These are phyloP conservation scores for Pholiota molesta DNA, from an alignment of 768 basidiomycete genomes.

Conservation along the genomic window DNA sequence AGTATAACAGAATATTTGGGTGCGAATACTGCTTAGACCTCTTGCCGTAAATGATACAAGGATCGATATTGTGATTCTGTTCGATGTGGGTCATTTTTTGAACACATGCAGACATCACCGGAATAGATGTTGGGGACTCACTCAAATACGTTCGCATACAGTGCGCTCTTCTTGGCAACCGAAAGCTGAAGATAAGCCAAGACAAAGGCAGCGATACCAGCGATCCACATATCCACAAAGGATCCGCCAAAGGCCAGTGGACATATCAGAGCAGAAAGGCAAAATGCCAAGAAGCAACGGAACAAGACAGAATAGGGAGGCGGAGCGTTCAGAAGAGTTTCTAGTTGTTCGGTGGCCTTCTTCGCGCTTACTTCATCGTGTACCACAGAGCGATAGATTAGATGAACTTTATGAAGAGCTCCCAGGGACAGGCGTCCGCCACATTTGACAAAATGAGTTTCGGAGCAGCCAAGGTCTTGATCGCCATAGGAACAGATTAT, in stretches of 20 bases:
- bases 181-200: slow-evolving; percentile 72
- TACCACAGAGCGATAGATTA: slow-evolving; percentile 84
- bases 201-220: slow-evolving; percentile 68
- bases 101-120: background rate
- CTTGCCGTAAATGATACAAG: slow-evolving; percentile 81
- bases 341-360: slow-evolving; percentile 66
- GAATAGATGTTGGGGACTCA: slow-evolving; percentile 39
- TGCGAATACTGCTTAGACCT: slow-evolving; percentile 77
- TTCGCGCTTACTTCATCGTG: slow-evolving; percentile 92
- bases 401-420: slow-evolving; percentile 81
- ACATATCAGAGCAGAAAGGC: slow-evolving; percentile 76
- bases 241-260: slow-evolving; percentile 86
- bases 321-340: slow-evolving; percentile 61
- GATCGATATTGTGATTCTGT: slow-evolving; percentile 81
- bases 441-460: slow-evolving; percentile 88
- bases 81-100: background rate
- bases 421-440: slow-evolving; percentile 80
- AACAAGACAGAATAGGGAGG: slow-evolving; percentile 65
- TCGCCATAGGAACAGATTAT: slow-evolving; percentile 91
- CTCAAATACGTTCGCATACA: slow-evolving; percentile 95
- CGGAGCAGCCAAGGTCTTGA: slow-evolving; percentile 84
- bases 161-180: slow-evolving; percentile 72
- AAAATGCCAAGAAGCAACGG: slow-evolving; percentile 71
- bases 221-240: slow-evolving; percentile 84
- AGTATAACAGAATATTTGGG: slow-evolving; percentile 86